Evolutionary conservation across 2,329 filamentous ascomycete genomes (phyloP), one percentile per base, ranked within the genome.

Genomic region (Phialophora tarda): DNA sequence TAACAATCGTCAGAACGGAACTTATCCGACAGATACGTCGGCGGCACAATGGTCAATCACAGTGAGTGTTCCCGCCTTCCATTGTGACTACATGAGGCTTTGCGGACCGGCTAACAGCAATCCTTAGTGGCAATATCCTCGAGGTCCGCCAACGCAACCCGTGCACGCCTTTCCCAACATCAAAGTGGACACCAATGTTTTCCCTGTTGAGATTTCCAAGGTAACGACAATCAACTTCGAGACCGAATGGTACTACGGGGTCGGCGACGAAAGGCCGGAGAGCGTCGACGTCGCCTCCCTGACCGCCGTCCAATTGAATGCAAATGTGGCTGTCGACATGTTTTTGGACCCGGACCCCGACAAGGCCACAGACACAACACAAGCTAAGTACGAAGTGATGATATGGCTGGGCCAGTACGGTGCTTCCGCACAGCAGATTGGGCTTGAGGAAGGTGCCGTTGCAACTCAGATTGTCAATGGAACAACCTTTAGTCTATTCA

Each of bases 241-340:
- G 65, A 75, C 85, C 50, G 73, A 79, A 54, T 87, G 83, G 85
- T 78, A 78, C 1, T 85, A 84, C 71, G 78, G 78, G n/a, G 53
- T 79, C 7, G 82, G 84, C 65, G 80, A 84, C 70, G 64, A 68
- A 12, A 76, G 78, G 0, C 74, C 74, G 4, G 71, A 75, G 0
- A 74, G 74, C 11, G 81, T 80, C 1, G 76, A 80, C 64, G 65
- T 75, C 2, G 41, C 74, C 0, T 72, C 74, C 0, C 74, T 85
- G 12, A 72, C 67, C 2, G 66, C 74, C 0, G 74, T 75, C n/a
- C 67, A 73, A 0, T 74, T 85, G 65, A 84, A 85, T 70, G 77
- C 83, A 74, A 87, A 87, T 77, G 84, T 87, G 38, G 84, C 84
- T 41, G 77, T 87, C 67, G 85, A 87, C 77, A 84, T 87, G 80